A percentile compares a stretch with the other conserved stretches of the same genome.
These are phyloP conservation scores for Aspergillus sp. DNA, from an alignment of 2,329 filamentous ascomycete species.

Conservation along the genomic window DNA sequence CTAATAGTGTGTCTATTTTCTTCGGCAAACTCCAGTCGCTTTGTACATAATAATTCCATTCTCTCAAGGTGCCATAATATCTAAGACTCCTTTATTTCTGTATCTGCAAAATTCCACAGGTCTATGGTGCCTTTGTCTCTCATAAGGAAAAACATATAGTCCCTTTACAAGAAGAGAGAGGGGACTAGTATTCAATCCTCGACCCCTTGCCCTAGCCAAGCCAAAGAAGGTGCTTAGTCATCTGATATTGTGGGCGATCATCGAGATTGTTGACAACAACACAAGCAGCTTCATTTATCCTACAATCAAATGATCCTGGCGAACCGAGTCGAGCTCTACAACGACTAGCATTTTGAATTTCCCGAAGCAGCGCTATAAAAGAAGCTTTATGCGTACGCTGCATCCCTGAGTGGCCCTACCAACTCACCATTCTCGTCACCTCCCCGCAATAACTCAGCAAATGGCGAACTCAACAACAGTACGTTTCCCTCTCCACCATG, in stretches of 20 bases:
- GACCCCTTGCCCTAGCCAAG: no score
- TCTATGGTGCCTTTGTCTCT: not conserved
- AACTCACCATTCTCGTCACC: not conserved
- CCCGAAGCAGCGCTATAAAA: not conserved
- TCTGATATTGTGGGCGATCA: not conserved
- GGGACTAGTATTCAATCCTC: no score
- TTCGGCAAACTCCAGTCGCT: not conserved
- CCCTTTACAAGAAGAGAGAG: not conserved
- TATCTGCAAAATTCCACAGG: not conserved
- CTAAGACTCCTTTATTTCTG: not conserved
- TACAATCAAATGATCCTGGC: not conserved
- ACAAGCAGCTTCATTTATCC: slow-evolving; percentile 4
- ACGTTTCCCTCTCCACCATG: not conserved
- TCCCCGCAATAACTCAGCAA: slow-evolving; percentile 4
- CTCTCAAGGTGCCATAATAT: not conserved
- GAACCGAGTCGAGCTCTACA: not conserved
- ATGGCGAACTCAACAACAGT: slow-evolving; percentile 19
- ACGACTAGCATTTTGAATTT: not conserved
- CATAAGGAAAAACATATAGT: not conserved
- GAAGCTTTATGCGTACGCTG: not conserved
- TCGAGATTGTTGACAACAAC: slow-evolving; percentile 2
- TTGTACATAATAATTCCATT: not conserved
- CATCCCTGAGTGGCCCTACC: not conserved
- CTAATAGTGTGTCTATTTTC: not conserved
- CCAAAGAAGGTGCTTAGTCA: not conserved